Conservation (phyloP, 805 yeast genomes). For the Yamadazyma olivae region DNA sequence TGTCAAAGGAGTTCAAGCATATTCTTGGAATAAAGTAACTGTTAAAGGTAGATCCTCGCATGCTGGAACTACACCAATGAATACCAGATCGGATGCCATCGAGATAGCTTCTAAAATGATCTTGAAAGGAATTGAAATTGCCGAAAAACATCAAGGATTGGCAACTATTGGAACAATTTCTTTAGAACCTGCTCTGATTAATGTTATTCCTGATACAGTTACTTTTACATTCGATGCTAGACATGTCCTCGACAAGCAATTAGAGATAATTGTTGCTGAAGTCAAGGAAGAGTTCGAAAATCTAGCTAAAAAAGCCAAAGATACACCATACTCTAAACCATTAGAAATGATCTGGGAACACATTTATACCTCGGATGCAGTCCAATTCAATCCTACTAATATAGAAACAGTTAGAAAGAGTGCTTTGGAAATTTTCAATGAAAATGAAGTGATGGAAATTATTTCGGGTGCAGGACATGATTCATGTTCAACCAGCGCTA, state of each 20-base stretch:
- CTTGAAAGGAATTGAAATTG: conserved; percentile 52
- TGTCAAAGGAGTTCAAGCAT: conserved; percentile 65
- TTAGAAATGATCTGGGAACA: conserved; percentile 38
- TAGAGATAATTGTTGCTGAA: conserved; percentile 34
- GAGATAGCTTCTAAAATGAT: conserved; percentile 56
- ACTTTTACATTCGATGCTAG: conserved; percentile 57
- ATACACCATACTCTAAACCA: conserved; percentile 19
- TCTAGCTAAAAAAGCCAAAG: conserved; percentile 23
- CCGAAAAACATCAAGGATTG: conserved; percentile 48
- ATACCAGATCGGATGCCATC: conserved; percentile 56
- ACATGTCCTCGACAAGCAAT: conserved; percentile 45
- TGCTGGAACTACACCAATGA: conserved; percentile 71
- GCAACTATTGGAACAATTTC: conserved; percentile 57
- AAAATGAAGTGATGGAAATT: conserved; percentile 40
- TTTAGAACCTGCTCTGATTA: conserved; percentile 58
- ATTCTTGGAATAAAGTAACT: conserved; percentile 53
- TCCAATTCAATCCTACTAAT: conserved; percentile 49
- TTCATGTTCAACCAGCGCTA: conserved; percentile 12
- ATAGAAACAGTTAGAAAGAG: conserved; percentile 50
- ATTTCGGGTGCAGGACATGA: conserved; percentile 71
- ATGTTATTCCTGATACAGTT: conserved; percentile 64
- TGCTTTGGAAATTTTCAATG: conserved; percentile 48
- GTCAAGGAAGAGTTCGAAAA: conserved; percentile 32
- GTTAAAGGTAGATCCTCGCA: conserved; percentile 63
- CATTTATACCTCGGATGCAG: conserved; percentile 51